Percentiles rank a stretch among this genome's conserved stretches.
Evolutionary conservation across 1,139 yeast genomes (phyloP).

Genomic region (Saccharomyces hybrid): DNA sequence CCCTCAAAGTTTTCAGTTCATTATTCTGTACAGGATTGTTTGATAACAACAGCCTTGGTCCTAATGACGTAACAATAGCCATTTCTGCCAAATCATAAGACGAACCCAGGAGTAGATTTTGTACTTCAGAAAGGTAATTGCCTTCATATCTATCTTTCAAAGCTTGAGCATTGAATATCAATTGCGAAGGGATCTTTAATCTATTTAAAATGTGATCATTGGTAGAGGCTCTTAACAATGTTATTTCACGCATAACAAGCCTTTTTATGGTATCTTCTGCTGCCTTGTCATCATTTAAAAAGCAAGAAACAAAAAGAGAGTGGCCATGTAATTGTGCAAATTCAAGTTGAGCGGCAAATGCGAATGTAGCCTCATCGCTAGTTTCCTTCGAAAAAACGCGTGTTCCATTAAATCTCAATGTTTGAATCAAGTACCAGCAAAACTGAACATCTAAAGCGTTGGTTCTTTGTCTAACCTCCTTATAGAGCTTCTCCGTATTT

Average conservation of each 20-base stretch:
- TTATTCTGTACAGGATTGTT: not conserved
- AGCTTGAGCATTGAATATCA: conserved; percentile 49
- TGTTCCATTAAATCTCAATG: conserved; percentile 31
- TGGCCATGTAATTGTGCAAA: conserved; percentile 46
- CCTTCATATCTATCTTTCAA: conserved; percentile 30
- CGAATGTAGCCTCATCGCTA: conserved; percentile 37
- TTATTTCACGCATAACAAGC: conserved; percentile 43
- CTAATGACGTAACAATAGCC: conserved; percentile 36
- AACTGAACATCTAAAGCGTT: conserved; percentile 33
- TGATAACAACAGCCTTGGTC: not conserved
- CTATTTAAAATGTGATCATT: conserved; percentile 33
- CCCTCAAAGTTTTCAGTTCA: not conserved
- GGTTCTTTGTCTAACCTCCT: conserved; percentile 13
- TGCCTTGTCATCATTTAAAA: conserved; percentile 39
- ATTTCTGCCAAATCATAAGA: conserved; percentile 58
- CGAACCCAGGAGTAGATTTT: conserved; percentile 54
- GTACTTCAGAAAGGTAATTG: conserved; percentile 52
- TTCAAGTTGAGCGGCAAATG: conserved; percentile 49
- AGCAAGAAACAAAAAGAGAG: conserved; percentile 53
- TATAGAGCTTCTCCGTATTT: conserved; percentile 23
- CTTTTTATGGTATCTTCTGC: conserved; percentile 38
- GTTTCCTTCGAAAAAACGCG: conserved; percentile 31
- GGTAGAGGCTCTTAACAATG: conserved; percentile 31
- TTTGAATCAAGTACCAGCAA: conserved; percentile 50
- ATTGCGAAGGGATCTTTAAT: conserved; percentile 40